Evolutionary conservation across 169 alveolate species (phyloP), one percentile per base, ranked within the genome.

Genomic region (Besnoitia besnoiti): DNA sequence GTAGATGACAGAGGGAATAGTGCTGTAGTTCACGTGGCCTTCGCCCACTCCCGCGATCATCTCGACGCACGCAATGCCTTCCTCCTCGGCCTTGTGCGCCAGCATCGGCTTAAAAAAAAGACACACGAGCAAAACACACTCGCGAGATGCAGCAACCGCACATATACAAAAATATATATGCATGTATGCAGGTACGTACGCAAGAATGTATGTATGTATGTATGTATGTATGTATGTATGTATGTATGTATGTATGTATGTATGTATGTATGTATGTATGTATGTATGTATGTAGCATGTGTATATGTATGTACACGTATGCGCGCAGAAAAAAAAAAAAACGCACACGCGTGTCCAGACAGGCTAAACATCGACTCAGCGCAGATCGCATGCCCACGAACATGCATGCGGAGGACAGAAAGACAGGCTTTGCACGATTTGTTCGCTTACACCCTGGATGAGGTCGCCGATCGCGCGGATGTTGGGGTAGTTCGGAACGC

Each of bases 61-160:
- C 90, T 99, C 99, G 62, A 98, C 98, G 46, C 97, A 98, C 40
- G 98, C 99, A 75, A 98, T 95, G 35, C 99, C 99, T 89, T 98
- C 99, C 93, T 98, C 99, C 94, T 98, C 99, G 39, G 99, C 99
- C 94, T 99, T 99, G 95, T 99, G 99, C 19, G 99, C 99, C 84
- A 99, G 96, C 99, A 98, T 99, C 46, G 99, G 99, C 95, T 93
- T 16, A 19, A 16, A 5, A 55, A 5, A 55, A 55, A 19, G 24
- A 5, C 7, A 19, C 30, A 55, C 30, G 24, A 55, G 27, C 12
- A n/a, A 16, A 1, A n/a, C 67, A n/a, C 67, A 16, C 33, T 19
- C 12, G 1, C 30, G 5, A 19, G 67, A 55, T 21, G 3, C 4
- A 3, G 67, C 33, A 55, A 19, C 30, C n/a, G 30, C 67, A 5